phyloP scores from a whole-genome alignment of 2,329 filamentous ascomycete species.

The Rhynchosporium agropyri region DNA sequence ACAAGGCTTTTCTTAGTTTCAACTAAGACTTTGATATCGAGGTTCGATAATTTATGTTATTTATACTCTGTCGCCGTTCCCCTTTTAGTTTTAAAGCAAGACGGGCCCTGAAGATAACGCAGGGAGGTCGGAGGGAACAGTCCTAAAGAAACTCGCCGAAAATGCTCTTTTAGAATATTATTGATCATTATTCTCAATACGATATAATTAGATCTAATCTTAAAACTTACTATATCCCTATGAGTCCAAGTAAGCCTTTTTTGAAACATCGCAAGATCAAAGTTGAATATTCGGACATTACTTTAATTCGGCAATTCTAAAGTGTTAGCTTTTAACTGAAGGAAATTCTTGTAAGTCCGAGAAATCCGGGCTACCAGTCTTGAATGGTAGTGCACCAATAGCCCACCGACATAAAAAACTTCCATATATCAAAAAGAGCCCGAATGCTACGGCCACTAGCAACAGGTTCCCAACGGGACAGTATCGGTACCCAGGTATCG shows the following conservation, averaged over 20 bases:
- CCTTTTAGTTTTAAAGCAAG: no score
- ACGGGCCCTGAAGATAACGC: no score
- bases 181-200: no score
- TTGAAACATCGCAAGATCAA: neutral
- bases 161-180: no score
- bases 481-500: neutral
- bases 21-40: no score
- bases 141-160: no score
- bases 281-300: neutral
- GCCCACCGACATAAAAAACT: constrained; percentile 4
- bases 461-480: neutral
- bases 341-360: neutral
- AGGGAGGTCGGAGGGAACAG: no score
- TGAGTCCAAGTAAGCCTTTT: neutral
- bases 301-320: neutral
- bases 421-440: neutral
- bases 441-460: neutral
- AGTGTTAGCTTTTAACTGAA: neutral
- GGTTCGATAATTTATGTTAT: no score
- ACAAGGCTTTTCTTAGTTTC: no score
- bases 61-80: no score
- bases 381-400: neutral
- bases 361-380: neutral
- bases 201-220: no score
- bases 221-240: no score